Conservation (phyloP, 371 early-diverging fungal genomes). For the Saksenaea oblongispora region DNA sequence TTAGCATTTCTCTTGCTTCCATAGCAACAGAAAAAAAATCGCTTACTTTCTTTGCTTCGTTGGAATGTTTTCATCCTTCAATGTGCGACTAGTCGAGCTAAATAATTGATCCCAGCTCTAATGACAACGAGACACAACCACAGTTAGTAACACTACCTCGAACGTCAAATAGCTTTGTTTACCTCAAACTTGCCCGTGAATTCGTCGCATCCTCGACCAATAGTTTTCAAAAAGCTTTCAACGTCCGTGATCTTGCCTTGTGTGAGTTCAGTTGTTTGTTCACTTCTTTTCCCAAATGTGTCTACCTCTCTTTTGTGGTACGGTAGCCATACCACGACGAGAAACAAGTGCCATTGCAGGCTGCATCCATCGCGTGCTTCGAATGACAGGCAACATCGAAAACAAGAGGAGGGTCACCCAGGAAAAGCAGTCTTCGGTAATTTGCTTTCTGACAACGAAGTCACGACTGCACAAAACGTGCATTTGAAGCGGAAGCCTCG, state of each 20-base stretch:
- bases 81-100: slow-evolving; percentile 37
- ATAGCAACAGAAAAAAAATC: not conserved
- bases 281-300: slow-evolving; percentile 2
- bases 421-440: not conserved
- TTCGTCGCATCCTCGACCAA: slow-evolving; percentile 65
- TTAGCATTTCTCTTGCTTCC: not conserved
- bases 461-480: too few relatives aligned
- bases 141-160: not conserved
- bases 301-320: slow-evolving; percentile 1
- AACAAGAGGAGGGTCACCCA: not conserved
- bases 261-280: slow-evolving; percentile 4
- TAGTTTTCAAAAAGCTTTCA: slow-evolving; percentile 50
- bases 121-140: not conserved
- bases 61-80: slow-evolving; percentile 49
- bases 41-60: slow-evolving; percentile 30
- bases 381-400: slow-evolving; percentile 1
- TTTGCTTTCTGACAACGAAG: too few relatives aligned
- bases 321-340: not conserved
- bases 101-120: slow-evolving; percentile 70
- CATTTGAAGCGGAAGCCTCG: too few relatives aligned
- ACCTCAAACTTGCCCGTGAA: slow-evolving; percentile 58
- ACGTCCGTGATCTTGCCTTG: slow-evolving; percentile 51
- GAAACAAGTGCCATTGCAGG: not conserved
- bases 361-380: slow-evolving; percentile 4
- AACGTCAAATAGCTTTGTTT: not conserved